Conservation (phyloP, 805 yeast species). For the Sungouiella thailandica region DNA sequence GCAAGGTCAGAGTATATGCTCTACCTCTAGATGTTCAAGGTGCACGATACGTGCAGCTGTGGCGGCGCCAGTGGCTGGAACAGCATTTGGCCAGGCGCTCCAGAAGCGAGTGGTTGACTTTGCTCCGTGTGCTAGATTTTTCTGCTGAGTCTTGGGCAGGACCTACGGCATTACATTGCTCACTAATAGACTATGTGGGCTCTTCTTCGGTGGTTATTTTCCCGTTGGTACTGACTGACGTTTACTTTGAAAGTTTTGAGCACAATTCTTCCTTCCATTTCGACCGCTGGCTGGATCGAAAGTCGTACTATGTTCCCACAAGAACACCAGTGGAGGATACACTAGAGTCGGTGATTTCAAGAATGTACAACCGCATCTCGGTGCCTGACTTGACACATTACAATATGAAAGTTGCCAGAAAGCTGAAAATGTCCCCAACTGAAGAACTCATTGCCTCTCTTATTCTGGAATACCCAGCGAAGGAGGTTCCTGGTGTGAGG, state of each 20-base stretch:
- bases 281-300: background rate
- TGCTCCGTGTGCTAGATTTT: conserved; percentile 43
- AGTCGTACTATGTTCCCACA: background rate
- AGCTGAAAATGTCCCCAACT: conserved; percentile 10
- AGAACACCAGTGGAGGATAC: conserved; percentile 2
- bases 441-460: conserved; percentile 9
- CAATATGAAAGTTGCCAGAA: background rate
- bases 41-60: conserved; percentile 24
- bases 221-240: background rate
- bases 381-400: conserved; percentile 7
- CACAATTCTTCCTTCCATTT: background rate
- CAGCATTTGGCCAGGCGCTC: conserved; percentile 20
- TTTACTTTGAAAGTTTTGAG: background rate
- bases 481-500: conserved; percentile 36
- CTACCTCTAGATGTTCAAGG: conserved; percentile 43
- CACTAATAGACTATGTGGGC: background rate
- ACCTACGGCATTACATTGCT: conserved; percentile 6
- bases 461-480: background rate
- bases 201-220: background rate
- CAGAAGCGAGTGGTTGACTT: conserved; percentile 24
- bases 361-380: conserved; percentile 7
- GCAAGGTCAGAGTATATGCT: conserved; percentile 41
- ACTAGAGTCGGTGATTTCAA: conserved; percentile 14
- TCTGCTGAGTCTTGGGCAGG: conserved; percentile 32
- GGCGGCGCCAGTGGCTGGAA: conserved; percentile 30